Evolutionary conservation across 2,329 filamentous ascomycete species (phyloP), one percentile per base, ranked within the genome.

Genomic region (Pseudogymnoascus sp.): DNA sequence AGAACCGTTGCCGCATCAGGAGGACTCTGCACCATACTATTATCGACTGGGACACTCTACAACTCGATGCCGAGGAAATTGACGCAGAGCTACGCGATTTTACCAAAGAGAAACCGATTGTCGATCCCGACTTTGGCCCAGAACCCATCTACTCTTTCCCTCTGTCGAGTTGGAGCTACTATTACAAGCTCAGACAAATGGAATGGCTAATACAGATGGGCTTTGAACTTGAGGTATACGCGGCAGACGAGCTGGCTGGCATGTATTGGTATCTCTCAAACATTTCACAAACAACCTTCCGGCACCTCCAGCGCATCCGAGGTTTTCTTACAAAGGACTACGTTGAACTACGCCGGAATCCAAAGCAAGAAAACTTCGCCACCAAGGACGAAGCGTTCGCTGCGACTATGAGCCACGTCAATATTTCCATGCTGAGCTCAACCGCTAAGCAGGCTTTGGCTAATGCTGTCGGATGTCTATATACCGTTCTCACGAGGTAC

Each of bases 231-330:
- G 88, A 93, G 45, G 84, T 96, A 8, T 97, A 97, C 74, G 86
- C 93, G 61, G 81, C 86, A 0, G 89, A 96, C 72, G 94, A 99
- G 73, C 80, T 94, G 8, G 83, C 86, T 0, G 86, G 85, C 23
- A 96, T 97, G 89, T 97, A 97, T 74, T 94, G 89, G 86, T 92
- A 96, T 73, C 77, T 96, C 66, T 84, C 90, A 68, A 84, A 90
- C 76, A 77, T 95, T 64, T 79, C 89, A 70, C 83, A 86, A 71
- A 84, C 88, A 62, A 80, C 88, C 14, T 65, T 61, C 60, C 67
- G 66, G 3, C 85, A 97, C 69, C 77, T 89, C 23, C 87, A 91
- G 68, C 83, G 89, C 61, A 91, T 94, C 68, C 84, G 87, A 68
- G 79, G 82, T 1, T 91, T 90, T 67, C 80, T 86, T 6, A 73